Conservation (phyloP, 768 basidiomycete genomes). For the Mycena leptocephala region DNA sequence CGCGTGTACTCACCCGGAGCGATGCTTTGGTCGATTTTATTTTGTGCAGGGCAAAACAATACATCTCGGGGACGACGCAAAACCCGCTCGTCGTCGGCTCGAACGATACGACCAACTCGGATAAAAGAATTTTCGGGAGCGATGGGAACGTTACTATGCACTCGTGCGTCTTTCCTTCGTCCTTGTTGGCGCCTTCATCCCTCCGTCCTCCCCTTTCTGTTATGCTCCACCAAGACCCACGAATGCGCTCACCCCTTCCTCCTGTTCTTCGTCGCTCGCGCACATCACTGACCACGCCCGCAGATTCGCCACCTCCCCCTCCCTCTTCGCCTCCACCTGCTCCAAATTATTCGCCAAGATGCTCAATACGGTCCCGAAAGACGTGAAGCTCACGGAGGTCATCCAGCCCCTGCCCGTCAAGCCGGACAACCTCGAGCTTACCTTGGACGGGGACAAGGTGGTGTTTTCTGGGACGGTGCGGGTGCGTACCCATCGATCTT, state of each 20-base stretch:
- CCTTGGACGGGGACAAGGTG: neutral
- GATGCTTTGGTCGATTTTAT: no score
- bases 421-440: neutral
- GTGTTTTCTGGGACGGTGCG: neutral
- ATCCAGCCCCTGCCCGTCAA: slow-evolving; percentile 13
- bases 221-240: no score
- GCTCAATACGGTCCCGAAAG: slow-evolving; percentile 15
- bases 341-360: neutral
- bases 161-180: neutral
- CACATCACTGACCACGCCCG: neutral
- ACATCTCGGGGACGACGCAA: neutral
- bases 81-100: slow-evolving; percentile 3
- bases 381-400: slow-evolving; percentile 12
- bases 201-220: no score
- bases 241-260: neutral
- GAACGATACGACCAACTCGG: slow-evolving; percentile 11
- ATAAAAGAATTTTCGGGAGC: slow-evolving; percentile 1
- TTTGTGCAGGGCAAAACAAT: slow-evolving; percentile 25
- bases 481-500: neutral
- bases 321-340: slow-evolving; percentile 16
- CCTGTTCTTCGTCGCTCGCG: no score
- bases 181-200: no score
- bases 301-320: neutral
- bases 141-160: slow-evolving; percentile 18
- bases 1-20: no score